Evolutionary conservation across 768 basidiomycete genomes (phyloP).

Genomic region (Daedaleopsis sinensis): DNA sequence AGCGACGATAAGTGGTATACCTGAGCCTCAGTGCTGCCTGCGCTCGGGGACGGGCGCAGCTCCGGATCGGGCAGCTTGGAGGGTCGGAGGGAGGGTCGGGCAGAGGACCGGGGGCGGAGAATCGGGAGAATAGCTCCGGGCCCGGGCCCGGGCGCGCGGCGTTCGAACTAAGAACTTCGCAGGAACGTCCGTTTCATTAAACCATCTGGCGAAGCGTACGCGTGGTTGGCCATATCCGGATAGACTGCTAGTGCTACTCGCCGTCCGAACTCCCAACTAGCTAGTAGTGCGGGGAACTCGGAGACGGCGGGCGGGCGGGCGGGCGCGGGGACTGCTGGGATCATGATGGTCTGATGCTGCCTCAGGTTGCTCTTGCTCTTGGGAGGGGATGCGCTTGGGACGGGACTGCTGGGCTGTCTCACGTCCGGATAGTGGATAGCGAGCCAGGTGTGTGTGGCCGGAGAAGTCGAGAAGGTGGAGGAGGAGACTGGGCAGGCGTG

Average conservation of each 20-base stretch:
- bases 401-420: not conserved
- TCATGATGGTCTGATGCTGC: slow-evolving; percentile 1
- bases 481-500: not conserved
- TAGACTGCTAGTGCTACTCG: not conserved
- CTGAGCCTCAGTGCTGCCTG: too few relatives aligned
- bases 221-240: not conserved
- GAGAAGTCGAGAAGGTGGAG: not conserved
- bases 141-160: not conserved
- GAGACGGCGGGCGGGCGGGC: too few relatives aligned
- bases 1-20: too few relatives aligned
- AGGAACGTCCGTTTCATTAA: too few relatives aligned
- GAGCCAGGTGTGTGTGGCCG: not conserved
- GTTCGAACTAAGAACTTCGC: too few relatives aligned
- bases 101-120: not conserved
- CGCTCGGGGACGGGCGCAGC: too few relatives aligned
- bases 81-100: too few relatives aligned
- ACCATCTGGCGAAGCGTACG: too few relatives aligned
- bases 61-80: too few relatives aligned
- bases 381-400: not conserved
- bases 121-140: not conserved
- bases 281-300: too few relatives aligned
- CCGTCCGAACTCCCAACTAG: too few relatives aligned
- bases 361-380: not conserved
- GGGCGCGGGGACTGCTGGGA: too few relatives aligned
- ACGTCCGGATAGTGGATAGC: not conserved